Evolutionary conservation across 768 basidiomycete genomes (phyloP).

Genomic region (Lactarius deliciosus): DNA sequence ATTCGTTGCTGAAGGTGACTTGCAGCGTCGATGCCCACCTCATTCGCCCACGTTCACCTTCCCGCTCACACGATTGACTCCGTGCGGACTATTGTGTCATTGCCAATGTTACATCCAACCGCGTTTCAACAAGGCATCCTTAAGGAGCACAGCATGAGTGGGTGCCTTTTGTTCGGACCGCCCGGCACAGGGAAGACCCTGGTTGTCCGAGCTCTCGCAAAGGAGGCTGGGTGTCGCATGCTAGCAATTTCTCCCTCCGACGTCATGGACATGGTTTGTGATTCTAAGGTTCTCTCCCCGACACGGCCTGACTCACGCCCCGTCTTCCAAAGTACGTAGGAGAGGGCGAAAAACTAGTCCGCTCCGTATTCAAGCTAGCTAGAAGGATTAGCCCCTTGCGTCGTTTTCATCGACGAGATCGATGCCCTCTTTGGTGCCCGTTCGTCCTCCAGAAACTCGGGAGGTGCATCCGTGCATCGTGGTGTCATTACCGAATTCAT

Average conservation of each 20-base stretch:
- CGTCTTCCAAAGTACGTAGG: slow-evolving; percentile 64
- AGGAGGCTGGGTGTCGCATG: slow-evolving; percentile 94
- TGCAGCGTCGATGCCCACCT: slow-evolving; percentile 71
- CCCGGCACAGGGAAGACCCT: slow-evolving; percentile 93
- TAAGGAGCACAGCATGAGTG: slow-evolving; percentile 88
- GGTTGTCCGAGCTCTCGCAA: slow-evolving; percentile 85
- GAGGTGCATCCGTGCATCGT: slow-evolving; percentile 79
- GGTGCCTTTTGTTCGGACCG: slow-evolving; percentile 89
- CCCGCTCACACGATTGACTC: slow-evolving; percentile 88
- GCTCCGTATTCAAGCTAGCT: slow-evolving; percentile 85
- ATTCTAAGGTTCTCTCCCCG: slow-evolving; percentile 16
- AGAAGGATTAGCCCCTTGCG: slow-evolving; percentile 84
- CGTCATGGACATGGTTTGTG: slow-evolving; percentile 89
- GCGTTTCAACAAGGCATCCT: slow-evolving; percentile 89
- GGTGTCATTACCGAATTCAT: slow-evolving; percentile 91
- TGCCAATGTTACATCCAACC: slow-evolving; percentile 82
- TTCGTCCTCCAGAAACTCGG: slow-evolving; percentile 70
- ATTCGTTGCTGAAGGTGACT: slow-evolving; percentile 25
- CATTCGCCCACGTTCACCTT: slow-evolving; percentile 86
- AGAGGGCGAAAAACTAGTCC: slow-evolving; percentile 87
- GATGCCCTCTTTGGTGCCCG: slow-evolving; percentile 91
- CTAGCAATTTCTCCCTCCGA: slow-evolving; percentile 87
- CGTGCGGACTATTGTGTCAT: slow-evolving; percentile 85
- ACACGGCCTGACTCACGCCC: slow-evolving; percentile 9
- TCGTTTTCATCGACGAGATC: slow-evolving; percentile 93